These are phyloP conservation scores for Exophiala sp. DNA, from an alignment of 2,329 filamentous ascomycete species.

Conservation along the genomic window DNA sequence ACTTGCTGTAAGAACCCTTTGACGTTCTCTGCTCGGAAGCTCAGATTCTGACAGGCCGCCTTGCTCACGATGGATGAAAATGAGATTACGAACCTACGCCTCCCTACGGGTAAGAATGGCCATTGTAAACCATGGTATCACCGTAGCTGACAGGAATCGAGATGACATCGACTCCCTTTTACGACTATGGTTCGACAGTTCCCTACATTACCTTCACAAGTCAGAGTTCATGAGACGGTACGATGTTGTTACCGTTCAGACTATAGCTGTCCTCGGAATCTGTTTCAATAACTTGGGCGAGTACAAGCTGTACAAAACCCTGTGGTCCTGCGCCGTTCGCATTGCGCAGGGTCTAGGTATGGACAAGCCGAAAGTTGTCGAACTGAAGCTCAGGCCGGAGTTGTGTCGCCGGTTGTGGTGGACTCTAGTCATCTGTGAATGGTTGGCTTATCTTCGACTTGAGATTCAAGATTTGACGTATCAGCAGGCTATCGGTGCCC, in stretches of 20 bases:
- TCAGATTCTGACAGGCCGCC: not conserved
- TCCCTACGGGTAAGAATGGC: too few relatives aligned
- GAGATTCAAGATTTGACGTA: not conserved
- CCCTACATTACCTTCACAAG: too few relatives aligned
- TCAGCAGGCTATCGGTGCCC: not conserved
- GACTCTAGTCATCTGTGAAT: slow-evolving; percentile 1
- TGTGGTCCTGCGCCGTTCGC: not conserved
- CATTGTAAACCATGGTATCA: too few relatives aligned
- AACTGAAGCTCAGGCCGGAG: not conserved
- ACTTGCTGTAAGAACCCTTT: not conserved
- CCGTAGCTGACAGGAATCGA: too few relatives aligned
- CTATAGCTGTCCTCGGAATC: too few relatives aligned
- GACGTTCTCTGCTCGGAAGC: not conserved
- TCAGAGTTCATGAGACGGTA: too few relatives aligned
- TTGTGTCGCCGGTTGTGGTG: slow-evolving; percentile 1
- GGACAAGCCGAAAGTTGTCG: not conserved
- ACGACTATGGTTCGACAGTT: too few relatives aligned
- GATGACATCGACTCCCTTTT: too few relatives aligned
- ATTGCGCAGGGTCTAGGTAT: not conserved
- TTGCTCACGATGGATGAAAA: not conserved
- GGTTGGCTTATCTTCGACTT: not conserved
- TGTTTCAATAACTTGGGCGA: too few relatives aligned
- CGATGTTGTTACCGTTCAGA: too few relatives aligned
- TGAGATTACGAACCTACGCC: not conserved
- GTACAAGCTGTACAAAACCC: too few relatives aligned